Evolutionary conservation across 2,329 filamentous ascomycete species (phyloP).

Genomic region (Dothidotthia symphoricarpi): DNA sequence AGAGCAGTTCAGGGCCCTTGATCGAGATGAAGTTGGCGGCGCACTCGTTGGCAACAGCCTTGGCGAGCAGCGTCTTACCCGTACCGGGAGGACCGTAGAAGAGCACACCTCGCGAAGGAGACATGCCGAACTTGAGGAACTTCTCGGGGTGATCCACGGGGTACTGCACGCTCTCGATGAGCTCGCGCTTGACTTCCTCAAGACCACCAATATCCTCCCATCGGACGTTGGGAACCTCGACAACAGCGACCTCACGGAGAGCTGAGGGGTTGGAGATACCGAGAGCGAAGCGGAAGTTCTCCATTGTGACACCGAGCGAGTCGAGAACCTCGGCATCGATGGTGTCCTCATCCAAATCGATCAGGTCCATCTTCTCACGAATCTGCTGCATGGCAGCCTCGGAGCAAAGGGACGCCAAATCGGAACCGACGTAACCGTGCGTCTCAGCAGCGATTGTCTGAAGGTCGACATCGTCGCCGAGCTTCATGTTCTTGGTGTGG

Average conservation of each 20-base stretch:
- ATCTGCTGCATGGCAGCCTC: slow-evolving; percentile 99
- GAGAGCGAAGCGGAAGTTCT: slow-evolving; percentile 99
- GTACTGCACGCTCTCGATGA: slow-evolving; percentile 98
- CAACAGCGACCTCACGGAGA: slow-evolving; percentile 96
- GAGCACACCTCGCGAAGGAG: slow-evolving; percentile 93
- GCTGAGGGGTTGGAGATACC: slow-evolving; percentile 98
- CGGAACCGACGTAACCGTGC: slow-evolving; percentile 97
- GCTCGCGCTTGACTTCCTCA: slow-evolving; percentile 97
- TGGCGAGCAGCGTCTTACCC: slow-evolving; percentile 99
- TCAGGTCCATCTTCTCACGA: slow-evolving; percentile 99
- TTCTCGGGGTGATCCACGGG: slow-evolving; percentile 99
- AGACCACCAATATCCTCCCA: slow-evolving; percentile 99
- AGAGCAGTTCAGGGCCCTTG: slow-evolving; percentile 96
- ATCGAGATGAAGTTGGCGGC: slow-evolving; percentile 99
- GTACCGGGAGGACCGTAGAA: slow-evolving; percentile 99
- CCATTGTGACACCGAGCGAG: slow-evolving; percentile 97
- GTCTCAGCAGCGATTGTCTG: slow-evolving; percentile 97
- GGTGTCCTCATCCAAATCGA: slow-evolving; percentile 97
- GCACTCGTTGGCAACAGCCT: slow-evolving; percentile 98
- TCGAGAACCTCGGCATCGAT: slow-evolving; percentile 98
- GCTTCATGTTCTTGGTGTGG: slow-evolving; percentile 99
- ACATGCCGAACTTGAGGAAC: slow-evolving; percentile 99
- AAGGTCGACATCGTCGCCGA: slow-evolving; percentile 92
- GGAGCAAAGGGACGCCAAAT: slow-evolving; percentile 96
- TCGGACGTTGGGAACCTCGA: slow-evolving; percentile 98